These are phyloP conservation scores for Talaromyces sp. DNA, from an alignment of 2,329 filamentous ascomycete genomes.

Conservation along the genomic window DNA sequence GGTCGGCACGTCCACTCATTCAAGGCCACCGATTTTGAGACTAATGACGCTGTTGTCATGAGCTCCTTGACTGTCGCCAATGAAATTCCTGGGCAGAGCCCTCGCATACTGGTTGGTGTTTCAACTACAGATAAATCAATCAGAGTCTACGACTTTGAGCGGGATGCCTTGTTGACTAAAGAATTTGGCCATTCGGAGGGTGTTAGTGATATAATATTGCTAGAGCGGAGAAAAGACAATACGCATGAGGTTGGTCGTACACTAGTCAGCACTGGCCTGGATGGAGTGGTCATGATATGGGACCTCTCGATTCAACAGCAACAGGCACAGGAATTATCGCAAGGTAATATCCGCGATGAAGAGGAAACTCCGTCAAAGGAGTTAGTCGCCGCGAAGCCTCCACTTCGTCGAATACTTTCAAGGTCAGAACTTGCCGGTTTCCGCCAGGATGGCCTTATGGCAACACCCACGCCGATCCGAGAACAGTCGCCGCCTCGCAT, in stretches of 20 bases:
- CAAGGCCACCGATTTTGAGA: constrained; percentile 77
- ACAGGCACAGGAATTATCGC: constrained; percentile 29
- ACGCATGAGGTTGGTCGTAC: constrained; percentile 46
- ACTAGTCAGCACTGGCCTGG: constrained; percentile 71
- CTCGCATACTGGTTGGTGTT: constrained; percentile 73
- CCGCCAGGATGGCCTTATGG: constrained; percentile 49
- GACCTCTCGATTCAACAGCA: constrained; percentile 37
- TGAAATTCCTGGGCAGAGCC: constrained; percentile 55
- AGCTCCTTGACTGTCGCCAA: constrained; percentile 65
- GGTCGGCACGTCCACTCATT: constrained; percentile 71
- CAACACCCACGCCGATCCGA: constrained; percentile 43
- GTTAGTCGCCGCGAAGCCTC: constrained; percentile 60
- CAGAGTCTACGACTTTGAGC: constrained; percentile 76
- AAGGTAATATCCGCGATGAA: constrained; percentile 30
- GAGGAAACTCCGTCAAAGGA: constrained; percentile 46
- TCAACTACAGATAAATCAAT: constrained; percentile 97
- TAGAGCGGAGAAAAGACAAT: constrained; percentile 47
- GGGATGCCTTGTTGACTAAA: constrained; percentile 72
- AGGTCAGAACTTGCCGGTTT: constrained; percentile 84
- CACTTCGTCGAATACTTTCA: constrained; percentile 79
- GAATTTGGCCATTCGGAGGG: constrained; percentile 96
- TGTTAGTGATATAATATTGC: constrained; percentile 76
- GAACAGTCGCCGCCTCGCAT: constrained; percentile 50
- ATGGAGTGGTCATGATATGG: constrained; percentile 84
- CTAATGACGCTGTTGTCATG: constrained; percentile 76